phyloP scores from a whole-genome alignment of 345 rosid genomes.

The Atalantia buxifolia region DNA sequence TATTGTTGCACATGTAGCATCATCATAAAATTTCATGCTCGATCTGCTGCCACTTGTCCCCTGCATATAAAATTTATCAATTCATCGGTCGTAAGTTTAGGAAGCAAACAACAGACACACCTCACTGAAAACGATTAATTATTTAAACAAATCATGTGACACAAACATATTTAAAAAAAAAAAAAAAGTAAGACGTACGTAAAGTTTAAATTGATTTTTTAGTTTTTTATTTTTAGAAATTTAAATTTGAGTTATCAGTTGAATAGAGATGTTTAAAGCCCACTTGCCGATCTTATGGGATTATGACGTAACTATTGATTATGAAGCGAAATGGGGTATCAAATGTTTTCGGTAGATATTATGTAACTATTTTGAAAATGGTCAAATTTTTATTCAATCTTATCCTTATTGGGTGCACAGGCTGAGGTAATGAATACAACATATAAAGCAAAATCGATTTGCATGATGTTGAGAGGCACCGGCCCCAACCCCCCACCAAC shows the following conservation, averaged over 20 bases:
- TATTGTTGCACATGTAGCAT: neutral
- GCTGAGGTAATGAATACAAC: conserved; percentile 11
- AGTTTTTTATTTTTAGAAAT: too few relatives aligned
- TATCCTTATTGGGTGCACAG: conserved; percentile 12
- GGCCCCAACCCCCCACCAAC: neutral
- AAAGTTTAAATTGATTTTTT: too few relatives aligned
- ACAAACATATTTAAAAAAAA: too few relatives aligned
- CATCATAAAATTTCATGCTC: neutral
- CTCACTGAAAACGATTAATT: neutral
- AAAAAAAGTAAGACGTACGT: too few relatives aligned
- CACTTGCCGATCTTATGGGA: too few relatives aligned
- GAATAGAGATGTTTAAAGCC: too few relatives aligned
- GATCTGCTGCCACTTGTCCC: neutral
- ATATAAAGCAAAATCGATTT: neutral
- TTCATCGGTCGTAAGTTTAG: neutral
- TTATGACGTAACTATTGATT: neutral
- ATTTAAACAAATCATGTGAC: neutral
- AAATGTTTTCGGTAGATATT: neutral
- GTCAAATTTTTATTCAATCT: conserved; percentile 13
- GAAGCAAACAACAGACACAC: neutral
- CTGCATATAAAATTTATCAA: neutral
- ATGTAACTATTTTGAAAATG: conserved; percentile 1
- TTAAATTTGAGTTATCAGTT: too few relatives aligned
- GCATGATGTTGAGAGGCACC: conserved; percentile 29
- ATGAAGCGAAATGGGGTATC: neutral